Base-by-base conservation (phyloP, 2,329 filamentous ascomycete species). In the Xylaria sp. region DNA sequence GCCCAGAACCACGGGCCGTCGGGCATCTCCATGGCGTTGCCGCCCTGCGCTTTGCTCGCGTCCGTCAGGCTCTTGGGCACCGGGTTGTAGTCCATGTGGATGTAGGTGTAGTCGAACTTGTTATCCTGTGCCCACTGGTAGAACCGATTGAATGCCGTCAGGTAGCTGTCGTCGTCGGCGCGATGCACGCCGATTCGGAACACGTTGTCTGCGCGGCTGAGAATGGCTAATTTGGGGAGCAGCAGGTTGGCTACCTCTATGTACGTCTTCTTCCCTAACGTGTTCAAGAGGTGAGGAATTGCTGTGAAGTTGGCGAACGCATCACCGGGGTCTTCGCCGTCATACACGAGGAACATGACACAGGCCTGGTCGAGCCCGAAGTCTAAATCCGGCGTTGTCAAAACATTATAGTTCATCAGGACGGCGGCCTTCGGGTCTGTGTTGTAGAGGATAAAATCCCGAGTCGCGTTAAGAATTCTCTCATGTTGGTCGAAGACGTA, bases 391-490 rank as follows among this genome's bases (percentile, higher is more conserved):
- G 60, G 60, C 4, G 17, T 49, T 4, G 33, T 44, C 13, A 63
- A 23, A 46, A 63, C 35, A 35, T 63, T 60, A 47, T 29, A 55
- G 47, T 63, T 63, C 51, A 56, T 56, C 3, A 63, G 13, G 17
- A 56, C 5, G 10, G 60, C 56, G 15, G 57, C 57, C 21, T 63
- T 60, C n/a, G 52, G 47, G 35, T 63, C 61, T 1, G 52, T 48
- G 47, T 63, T 57, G 40, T 63, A 60, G n/a, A 60, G 56, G n/a
- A 63, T 63, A 41, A 60, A 63, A 23, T 60, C 60, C n/a, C 52
- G 44, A 9, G 56, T 63, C 3, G 60, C 47, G 9, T 63, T 63
- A 17, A 63, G 56, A 17, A 60, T 51, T 1, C 9, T 2, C 27
- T 60, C 60, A 11, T 37, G 43, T 6, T 63, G 51, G 17, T 63